phyloP scores from a whole-genome alignment of 1,139 yeast genomes.

The Geotrichum carabidarum region DNA sequence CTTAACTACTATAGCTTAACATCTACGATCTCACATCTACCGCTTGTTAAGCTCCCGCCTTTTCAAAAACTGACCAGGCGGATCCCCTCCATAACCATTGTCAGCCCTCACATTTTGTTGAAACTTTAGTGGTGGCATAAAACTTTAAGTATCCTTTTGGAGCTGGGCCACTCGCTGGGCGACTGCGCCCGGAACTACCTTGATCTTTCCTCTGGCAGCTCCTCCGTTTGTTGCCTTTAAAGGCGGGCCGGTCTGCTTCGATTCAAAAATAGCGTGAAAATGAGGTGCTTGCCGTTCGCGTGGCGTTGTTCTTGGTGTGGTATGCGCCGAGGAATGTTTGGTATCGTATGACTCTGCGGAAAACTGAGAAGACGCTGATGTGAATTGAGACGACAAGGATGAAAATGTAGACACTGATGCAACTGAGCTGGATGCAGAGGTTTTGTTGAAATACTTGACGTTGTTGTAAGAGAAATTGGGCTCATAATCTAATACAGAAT shows the following conservation, averaged over 20 bases:
- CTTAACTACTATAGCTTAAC: no score
- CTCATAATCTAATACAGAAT: neutral
- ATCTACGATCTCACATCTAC: no score
- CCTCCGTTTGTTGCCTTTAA: neutral
- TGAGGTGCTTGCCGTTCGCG: conserved; percentile 10
- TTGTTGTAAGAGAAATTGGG: neutral
- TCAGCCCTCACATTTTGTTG: conserved; percentile 26
- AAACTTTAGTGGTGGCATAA: neutral
- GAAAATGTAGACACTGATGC: conserved; percentile 1
- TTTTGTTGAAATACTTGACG: neutral
- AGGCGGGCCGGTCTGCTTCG: conserved; percentile 16
- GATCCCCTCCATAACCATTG: conserved; percentile 28
- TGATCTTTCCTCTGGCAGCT: no score
- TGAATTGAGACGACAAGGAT: conserved; percentile 1
- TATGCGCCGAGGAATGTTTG: neutral
- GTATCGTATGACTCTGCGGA: neutral
- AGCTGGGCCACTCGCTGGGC: no score
- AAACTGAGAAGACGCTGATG: neutral
- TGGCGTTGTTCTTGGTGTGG: conserved; percentile 1
- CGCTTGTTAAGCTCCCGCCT: conserved; percentile 12
- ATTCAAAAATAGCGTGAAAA: conserved; percentile 8
- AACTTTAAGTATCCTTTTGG: no score
- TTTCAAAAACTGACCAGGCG: conserved; percentile 32
- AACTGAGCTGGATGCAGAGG: conserved; percentile 5
- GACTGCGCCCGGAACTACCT: no score